A percentile compares a stretch with the other conserved stretches of the same genome.
phyloP scores from a whole-genome alignment of 2,329 filamentous ascomycete species.

The Claviceps citrina region DNA sequence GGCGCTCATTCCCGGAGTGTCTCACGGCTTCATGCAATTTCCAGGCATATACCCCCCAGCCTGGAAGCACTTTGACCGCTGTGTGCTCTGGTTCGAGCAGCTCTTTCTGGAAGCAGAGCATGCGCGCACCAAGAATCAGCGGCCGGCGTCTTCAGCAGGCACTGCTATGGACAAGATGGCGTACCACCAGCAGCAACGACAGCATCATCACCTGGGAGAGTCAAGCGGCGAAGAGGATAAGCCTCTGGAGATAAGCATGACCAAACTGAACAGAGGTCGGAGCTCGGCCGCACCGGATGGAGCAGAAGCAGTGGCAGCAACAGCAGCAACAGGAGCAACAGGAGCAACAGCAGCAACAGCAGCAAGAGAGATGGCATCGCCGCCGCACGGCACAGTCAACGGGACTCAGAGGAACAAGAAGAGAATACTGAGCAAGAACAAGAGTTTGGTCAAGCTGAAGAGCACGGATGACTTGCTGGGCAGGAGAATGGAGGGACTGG shows the following conservation, averaged over 20 bases:
- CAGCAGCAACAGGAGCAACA: neutral
- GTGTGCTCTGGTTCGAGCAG: slow-evolving; percentile 67
- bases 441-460: slow-evolving; percentile 36
- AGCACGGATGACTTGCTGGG: slow-evolving; percentile 43
- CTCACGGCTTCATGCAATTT: slow-evolving; percentile 89
- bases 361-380: slow-evolving; percentile 11
- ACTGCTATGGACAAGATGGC: neutral
- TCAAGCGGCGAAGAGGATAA: slow-evolving; percentile 65
- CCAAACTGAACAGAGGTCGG: slow-evolving; percentile 25
- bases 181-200: slow-evolving; percentile 9
- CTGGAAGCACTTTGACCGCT: slow-evolving; percentile 72
- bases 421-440: slow-evolving; percentile 24
- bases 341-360: slow-evolving; percentile 5
- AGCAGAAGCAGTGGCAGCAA: slow-evolving; percentile 8
- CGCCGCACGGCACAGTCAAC: slow-evolving; percentile 3
- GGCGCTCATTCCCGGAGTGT: slow-evolving; percentile 71
- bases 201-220: slow-evolving; percentile 28
- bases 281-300: slow-evolving; percentile 14
- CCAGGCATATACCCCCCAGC: slow-evolving; percentile 75
- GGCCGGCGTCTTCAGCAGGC: neutral
- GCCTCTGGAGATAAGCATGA: slow-evolving; percentile 67
- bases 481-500: slow-evolving; percentile 42
- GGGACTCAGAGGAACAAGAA: slow-evolving; percentile 11
- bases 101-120: slow-evolving; percentile 45
- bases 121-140: slow-evolving; percentile 15